Conservation (phyloP, 2,329 filamentous ascomycete species). For the Penicillium oxalicum region DNA sequence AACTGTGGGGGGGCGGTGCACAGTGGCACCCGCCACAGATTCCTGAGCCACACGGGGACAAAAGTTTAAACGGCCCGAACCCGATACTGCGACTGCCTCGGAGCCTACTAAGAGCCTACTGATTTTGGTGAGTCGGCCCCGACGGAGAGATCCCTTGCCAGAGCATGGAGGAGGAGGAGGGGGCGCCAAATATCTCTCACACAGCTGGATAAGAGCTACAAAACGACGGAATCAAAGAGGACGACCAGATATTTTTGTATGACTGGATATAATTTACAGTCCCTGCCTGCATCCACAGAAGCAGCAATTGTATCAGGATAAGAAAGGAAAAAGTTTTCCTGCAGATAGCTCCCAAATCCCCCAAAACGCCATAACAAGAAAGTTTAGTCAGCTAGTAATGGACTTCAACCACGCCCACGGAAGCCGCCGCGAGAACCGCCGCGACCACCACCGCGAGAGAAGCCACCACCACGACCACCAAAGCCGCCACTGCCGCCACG, state of each 20-base stretch:
- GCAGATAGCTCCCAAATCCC: slow-evolving; percentile 36
- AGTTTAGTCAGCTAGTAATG: slow-evolving; percentile 22
- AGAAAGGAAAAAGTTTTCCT: slow-evolving; percentile 35
- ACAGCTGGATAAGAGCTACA: no score
- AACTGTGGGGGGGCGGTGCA: slow-evolving; percentile 18
- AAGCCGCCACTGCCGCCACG: slow-evolving; percentile 14
- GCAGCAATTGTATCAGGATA: slow-evolving; percentile 31
- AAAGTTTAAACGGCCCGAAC: slow-evolving; percentile 4
- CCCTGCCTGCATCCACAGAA: slow-evolving; percentile 22
- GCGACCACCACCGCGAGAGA: slow-evolving; percentile 13
- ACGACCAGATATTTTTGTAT: slow-evolving; percentile 17
- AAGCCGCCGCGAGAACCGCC: slow-evolving; percentile 14
- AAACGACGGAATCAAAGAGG: slow-evolving; percentile 5
- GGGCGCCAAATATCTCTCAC: no score
- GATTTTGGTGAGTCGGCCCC: neutral
- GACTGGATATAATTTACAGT: slow-evolving; percentile 30
- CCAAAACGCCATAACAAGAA: slow-evolving; percentile 41
- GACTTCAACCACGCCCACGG: slow-evolving; percentile 24
- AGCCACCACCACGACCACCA: slow-evolving; percentile 22
- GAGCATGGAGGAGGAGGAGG: neutral
- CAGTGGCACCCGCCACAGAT: slow-evolving; percentile 18
- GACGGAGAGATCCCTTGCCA: neutral
- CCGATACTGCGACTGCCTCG: neutral
- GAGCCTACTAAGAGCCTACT: no score
- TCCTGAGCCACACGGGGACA: slow-evolving; percentile 19